Base-by-base conservation (phyloP, 1,139 yeast species). In the Ogataea hybrid region DNA sequence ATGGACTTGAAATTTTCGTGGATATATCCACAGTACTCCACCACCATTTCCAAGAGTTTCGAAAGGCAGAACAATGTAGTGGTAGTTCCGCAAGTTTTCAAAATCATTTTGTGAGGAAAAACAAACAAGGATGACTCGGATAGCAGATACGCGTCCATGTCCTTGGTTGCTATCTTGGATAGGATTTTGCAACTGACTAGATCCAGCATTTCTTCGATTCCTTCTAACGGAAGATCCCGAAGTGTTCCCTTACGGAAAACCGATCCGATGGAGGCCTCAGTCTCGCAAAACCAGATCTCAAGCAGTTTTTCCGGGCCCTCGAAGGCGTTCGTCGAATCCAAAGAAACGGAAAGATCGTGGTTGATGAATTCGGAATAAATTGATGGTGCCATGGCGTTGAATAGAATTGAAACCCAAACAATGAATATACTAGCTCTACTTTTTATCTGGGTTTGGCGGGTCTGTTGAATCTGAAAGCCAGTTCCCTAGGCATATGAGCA, bases 31-130 rank as follows among this genome's bases (percentile, higher is more conserved):
- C 75, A 56, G 40, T 63, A 64, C 5, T 63, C 52, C 22, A 63
- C 58, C 10, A 83, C 77, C 20, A 78, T 63, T 33, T 75, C 74
- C 51, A 84, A 76, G 46, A 90, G 67, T 42, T 77, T 73, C 23
- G 78, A 80, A 31, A 92, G 67, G 54, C 97, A 92, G 25, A 81
- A 77, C 49, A 92, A 73, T 1, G 96, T 83, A 2, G 97, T 88
- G 2, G 97, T 92, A 11, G 97, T 90, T 9, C 98, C 98, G 63
- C 98, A 92, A 11, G 98, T 92, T 65, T 92, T 92, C 59, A 92
- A 73, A 44, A 90, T 81, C 52, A 90, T 58, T 63, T 86, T 89
- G 65, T 89, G 92, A 23, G 87, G 81, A 60, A 82, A 90, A 23
- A 92, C 95, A 67, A 92, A 90, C 60, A 92, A 69, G 15, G 96